Evolutionary conservation across 176 grass and related monocot genomes (phyloP), one percentile per base, ranked within the genome.

Genomic region (Bonia amplexicaulis): DNA sequence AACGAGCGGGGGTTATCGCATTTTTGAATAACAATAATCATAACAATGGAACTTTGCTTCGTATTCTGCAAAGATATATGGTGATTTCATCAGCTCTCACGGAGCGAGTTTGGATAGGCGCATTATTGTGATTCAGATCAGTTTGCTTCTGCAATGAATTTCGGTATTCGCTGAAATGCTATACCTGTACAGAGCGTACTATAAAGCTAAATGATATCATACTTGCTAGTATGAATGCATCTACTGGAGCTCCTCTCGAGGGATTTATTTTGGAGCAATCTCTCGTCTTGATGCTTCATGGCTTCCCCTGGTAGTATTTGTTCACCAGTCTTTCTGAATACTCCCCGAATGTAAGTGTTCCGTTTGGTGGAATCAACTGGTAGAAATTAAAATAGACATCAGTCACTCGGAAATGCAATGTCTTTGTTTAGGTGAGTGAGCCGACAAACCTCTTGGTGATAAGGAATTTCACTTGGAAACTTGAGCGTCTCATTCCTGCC

Each of bases 331-430:
- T 87, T 80, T 98, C 89, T 6, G 95, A 93, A 80, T 92, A 98
- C 72, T 98, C 93, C 26, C 95, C 93, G 70, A 98, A 98, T 33
- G 93, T 98, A 77, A 95, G 89, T 52, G 80, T 84, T 73, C 71
- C 89, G 45, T 92, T 89, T 52, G 89, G 93, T 82, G 82, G 87
- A 51, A 98, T 92, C 42, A 95, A 89, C 93, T 98, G 87, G 23
- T 74, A 71, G 42, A 51, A 44, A 29, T 82, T 63, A 15, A 89
- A 51, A 42, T 22, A 60, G 4, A 65, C 9, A 22, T 20, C 13
- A 9, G 41, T 67, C 33, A 78, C 31, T n/a, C 16, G 4, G 69
- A 52, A 66, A 72, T 17, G 23, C 73, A 37, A 37, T 5, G 35
- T 37, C 35, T 37, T 37, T 73, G 48, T 2, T 22, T 1, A 20